phyloP scores from a whole-genome alignment of 768 basidiomycete species.

The Austroboletus festivus region DNA sequence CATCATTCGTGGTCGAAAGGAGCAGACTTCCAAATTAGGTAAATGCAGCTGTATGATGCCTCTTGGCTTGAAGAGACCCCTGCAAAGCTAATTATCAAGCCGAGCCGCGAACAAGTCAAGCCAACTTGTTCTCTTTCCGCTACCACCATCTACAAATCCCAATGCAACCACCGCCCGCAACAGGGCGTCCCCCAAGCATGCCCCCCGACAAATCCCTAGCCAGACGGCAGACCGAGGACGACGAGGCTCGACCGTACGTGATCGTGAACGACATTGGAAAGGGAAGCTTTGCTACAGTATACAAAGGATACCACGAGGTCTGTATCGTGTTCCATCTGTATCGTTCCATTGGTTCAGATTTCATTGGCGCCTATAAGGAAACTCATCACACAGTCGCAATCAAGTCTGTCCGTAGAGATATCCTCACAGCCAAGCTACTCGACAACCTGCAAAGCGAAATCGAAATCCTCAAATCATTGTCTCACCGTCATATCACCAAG shows the following conservation, averaged over 20 bases:
- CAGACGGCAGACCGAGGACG: slow-evolving; percentile 48
- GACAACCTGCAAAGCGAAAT: slow-evolving; percentile 99
- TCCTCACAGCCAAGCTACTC: slow-evolving; percentile 85
- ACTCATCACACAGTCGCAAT: slow-evolving; percentile 81
- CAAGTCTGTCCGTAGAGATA: slow-evolving; percentile 89
- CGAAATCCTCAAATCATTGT: slow-evolving; percentile 89
- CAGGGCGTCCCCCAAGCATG: slow-evolving; percentile 24
- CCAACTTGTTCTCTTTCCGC: slow-evolving; percentile 11
- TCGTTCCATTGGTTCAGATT: not conserved
- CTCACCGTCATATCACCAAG: slow-evolving; percentile 90
- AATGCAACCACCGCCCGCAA: slow-evolving; percentile 21
- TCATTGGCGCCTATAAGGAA: slow-evolving; percentile 47
- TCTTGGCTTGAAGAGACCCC: slow-evolving; percentile 16
- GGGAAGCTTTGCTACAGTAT: slow-evolving; percentile 95
- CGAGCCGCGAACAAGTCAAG: slow-evolving; percentile 6
- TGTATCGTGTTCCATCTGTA: slow-evolving; percentile 23
- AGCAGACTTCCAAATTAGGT: slow-evolving; percentile 28
- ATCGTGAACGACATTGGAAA: slow-evolving; percentile 76
- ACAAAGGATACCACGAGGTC: slow-evolving; percentile 89
- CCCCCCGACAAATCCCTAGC: slow-evolving; percentile 25
- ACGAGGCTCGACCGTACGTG: slow-evolving; percentile 74
- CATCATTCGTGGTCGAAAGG: slow-evolving; percentile 18
- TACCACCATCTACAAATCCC: slow-evolving; percentile 9
- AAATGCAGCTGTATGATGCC: slow-evolving; percentile 18
- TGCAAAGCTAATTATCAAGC: slow-evolving; percentile 27